A percentile compares a stretch with the other conserved stretches of the same genome.
phyloP scores from a whole-genome alignment of 176 grass and related monocot species.

The Paspalum vaginatum region DNA sequence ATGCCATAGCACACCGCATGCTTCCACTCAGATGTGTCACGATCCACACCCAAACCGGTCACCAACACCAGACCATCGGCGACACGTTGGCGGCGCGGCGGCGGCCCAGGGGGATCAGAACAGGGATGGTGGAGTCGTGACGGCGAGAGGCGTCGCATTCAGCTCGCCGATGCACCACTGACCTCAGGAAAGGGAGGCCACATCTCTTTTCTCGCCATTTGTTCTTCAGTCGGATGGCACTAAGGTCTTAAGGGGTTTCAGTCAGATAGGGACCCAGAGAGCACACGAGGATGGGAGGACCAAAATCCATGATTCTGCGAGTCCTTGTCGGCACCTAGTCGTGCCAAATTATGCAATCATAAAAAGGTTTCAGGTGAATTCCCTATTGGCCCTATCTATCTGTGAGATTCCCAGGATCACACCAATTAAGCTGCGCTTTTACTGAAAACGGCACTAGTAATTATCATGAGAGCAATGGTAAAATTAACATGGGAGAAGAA shows the following conservation, averaged over 20 bases:
- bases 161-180: constrained; percentile 30
- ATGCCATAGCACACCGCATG: constrained; percentile 34
- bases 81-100: constrained; percentile 26
- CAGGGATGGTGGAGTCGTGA: constrained; percentile 35
- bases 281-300: constrained; percentile 31
- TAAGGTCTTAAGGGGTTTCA: constrained; percentile 27
- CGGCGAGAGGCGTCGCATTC: constrained; percentile 42
- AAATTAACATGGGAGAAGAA: background rate
- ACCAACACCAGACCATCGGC: background rate
- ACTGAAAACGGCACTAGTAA: constrained; percentile 4
- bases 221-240: background rate
- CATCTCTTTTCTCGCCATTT: constrained; percentile 24
- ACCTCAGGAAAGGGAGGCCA: constrained; percentile 14
- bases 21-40: constrained; percentile 46
- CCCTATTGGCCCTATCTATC: constrained; percentile 24
- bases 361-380: constrained; percentile 34
- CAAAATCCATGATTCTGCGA: constrained; percentile 16
- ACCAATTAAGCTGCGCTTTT: constrained; percentile 15
- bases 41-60: constrained; percentile 3
- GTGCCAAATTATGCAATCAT: constrained; percentile 17
- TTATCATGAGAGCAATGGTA: constrained; percentile 9
- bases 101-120: background rate
- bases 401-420: constrained; percentile 29
- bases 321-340: constrained; percentile 38
- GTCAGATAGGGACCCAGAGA: constrained; percentile 46